Evolutionary conservation across 176 grass and related monocot genomes (phyloP).

Genomic region (Oryza officinalis): DNA sequence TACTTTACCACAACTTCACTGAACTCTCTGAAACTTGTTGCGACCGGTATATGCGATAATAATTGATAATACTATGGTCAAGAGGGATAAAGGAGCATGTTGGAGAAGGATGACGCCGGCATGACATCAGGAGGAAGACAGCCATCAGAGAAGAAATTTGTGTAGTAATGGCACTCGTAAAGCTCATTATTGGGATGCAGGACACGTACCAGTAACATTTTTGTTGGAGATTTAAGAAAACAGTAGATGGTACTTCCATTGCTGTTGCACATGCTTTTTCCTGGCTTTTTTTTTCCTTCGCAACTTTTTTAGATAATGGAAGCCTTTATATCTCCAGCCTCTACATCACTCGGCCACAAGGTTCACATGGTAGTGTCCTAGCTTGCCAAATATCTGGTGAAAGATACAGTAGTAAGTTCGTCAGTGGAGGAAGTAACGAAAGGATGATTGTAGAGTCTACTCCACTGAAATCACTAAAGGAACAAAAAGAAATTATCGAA

Average conservation of each 20-base stretch:
- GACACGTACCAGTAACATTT: slow-evolving; percentile 3
- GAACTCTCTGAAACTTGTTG: slow-evolving; percentile 49
- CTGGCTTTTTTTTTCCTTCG: slow-evolving; percentile 23
- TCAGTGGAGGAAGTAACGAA: not conserved
- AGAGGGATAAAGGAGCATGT: slow-evolving; percentile 17
- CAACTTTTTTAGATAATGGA: not conserved
- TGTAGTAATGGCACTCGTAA: slow-evolving; percentile 24
- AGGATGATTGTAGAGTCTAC: not conserved
- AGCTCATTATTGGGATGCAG: slow-evolving; percentile 15
- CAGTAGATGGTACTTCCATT: slow-evolving; percentile 5
- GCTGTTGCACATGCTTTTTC: slow-evolving; percentile 9
- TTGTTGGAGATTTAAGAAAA: slow-evolving; percentile 39
- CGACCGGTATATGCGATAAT: slow-evolving; percentile 16
- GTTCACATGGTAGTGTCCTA: not conserved
- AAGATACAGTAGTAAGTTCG: not conserved
- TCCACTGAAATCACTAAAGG: not conserved
- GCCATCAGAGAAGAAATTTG: slow-evolving; percentile 22
- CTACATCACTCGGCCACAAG: not conserved
- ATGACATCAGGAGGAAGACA: slow-evolving; percentile 55
- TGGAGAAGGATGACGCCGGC: slow-evolving; percentile 51
- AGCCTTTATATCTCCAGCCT: not conserved
- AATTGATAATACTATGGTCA: slow-evolving; percentile 37
- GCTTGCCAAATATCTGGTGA: slow-evolving; percentile 9
- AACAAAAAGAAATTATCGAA: not conserved
- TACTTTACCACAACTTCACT: slow-evolving; percentile 65